Evolutionary conservation across 345 rosid species (phyloP), one percentile per base, ranked within the genome.

Genomic region (Eucalyptus camaldulensis): DNA sequence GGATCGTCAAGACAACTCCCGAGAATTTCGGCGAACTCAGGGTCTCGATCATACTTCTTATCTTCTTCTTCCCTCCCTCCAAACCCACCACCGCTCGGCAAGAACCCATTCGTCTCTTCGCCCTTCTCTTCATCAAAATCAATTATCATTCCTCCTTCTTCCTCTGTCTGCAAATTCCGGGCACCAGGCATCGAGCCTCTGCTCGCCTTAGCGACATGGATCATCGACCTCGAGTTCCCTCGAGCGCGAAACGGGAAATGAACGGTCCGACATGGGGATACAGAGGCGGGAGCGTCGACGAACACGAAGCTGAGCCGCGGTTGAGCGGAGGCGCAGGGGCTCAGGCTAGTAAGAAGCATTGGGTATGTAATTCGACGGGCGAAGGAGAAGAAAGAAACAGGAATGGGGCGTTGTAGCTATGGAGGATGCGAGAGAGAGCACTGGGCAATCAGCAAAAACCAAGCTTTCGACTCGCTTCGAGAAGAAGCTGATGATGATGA

Each of bases 21-120:
- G 2, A 97, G 90, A 91, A 97, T 96, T 47, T 96, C 98, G 31
- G 98, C 99, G 81, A 95, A 95, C 88, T 96, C 98, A 6, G 99
- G 99, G 91, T 97, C 97, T 89, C 91, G 96, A 83, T 97, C 99
- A 89, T 93, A 96, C 85, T 94, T 93, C 43, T 90, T 94, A 49
- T 94, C 94, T 10, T 93, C 94, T 85, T 91, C 92, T 49, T 90
- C 92, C 43, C 92, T 91, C 62, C 95, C 86, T 89, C 92, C 69
- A 67, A 89, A 94, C 44, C 90, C 90, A 27, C 90, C 88, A 86
- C 89, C 86, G 85, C 88, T 54, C 53, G 88, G 90, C 4, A 72
- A 91, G 43, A 90, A 88, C 31, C 90, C 88, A 7, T 91, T 91
- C 7, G 90, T 92, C 25, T 88, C 93, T 2, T 90, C 91, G 24